These are phyloP conservation scores for Quercus rubra DNA, from an alignment of 306 rosid genomes.

Conservation along the genomic window DNA sequence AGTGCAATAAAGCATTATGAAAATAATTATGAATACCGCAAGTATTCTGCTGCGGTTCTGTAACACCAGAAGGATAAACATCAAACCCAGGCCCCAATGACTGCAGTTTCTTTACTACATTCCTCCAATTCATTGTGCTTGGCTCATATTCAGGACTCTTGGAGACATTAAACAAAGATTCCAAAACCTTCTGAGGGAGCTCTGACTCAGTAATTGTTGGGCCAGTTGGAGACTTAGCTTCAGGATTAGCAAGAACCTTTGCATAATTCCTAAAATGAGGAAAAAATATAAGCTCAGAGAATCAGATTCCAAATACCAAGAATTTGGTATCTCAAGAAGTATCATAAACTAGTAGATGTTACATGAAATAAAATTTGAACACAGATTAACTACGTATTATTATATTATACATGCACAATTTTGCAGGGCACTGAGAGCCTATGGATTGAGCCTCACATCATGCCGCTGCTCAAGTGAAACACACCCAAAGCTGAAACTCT, in stretches of 20 bases:
- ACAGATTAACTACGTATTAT: neutral
- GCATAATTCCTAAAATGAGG: slow-evolving; percentile 70
- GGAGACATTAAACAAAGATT: slow-evolving; percentile 68
- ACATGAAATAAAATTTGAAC: neutral
- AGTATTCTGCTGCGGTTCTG: slow-evolving; percentile 38
- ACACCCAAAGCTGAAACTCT: neutral
- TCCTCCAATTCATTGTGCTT: slow-evolving; percentile 73
- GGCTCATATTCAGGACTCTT: slow-evolving; percentile 58
- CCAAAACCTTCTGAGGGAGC: slow-evolving; percentile 84
- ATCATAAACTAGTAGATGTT: neutral
- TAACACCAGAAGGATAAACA: slow-evolving; percentile 34
- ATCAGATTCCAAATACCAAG: slow-evolving; percentile 23
- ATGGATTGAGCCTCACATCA: neutral
- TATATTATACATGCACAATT: neutral
- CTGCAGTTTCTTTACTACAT: slow-evolving; percentile 73
- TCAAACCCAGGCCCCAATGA: slow-evolving; percentile 64
- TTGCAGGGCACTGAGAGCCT: neutral
- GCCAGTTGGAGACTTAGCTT: slow-evolving; percentile 38
- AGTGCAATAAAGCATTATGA: slow-evolving; percentile 6
- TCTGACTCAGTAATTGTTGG: slow-evolving; percentile 40
- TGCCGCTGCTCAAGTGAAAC: neutral
- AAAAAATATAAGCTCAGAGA: slow-evolving; percentile 30
- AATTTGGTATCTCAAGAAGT: neutral
- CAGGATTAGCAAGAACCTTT: slow-evolving; percentile 53
- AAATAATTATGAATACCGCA: slow-evolving; percentile 34